Conservation (phyloP, 345 rosid genomes). For the Psidium guajava region DNA sequence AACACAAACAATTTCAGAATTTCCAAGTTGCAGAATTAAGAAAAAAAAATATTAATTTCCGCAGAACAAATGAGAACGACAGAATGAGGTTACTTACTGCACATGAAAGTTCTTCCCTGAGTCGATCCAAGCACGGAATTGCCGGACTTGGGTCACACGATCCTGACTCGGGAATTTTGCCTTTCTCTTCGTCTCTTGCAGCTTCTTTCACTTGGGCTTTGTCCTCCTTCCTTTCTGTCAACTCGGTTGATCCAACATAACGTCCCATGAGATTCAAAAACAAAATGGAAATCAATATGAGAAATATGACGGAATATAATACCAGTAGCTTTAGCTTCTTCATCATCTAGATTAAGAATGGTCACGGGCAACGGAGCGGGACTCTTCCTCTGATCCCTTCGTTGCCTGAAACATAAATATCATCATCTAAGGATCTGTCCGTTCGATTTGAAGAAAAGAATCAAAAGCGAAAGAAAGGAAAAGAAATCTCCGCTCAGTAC, state of each 20-base stretch:
- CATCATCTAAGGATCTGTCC: not conserved
- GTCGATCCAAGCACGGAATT: constrained; percentile 66
- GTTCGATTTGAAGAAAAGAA: not conserved
- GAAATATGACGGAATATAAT: not conserved
- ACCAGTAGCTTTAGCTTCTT: constrained; percentile 5
- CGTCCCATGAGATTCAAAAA: not conserved
- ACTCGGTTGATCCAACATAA: not conserved
- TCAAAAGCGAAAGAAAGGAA: not conserved
- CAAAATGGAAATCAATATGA: not conserved
- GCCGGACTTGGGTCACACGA: constrained; percentile 14
- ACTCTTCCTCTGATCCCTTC: constrained; percentile 41
- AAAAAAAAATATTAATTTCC: not conserved
- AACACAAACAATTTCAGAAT: not conserved
- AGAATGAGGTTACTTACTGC: constrained; percentile 40
- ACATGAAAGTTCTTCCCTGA: constrained; percentile 85
- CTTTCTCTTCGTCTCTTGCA: constrained; percentile 9
- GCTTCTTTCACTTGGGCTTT: not conserved
- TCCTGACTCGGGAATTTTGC: constrained; percentile 8
- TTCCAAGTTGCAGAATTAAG: not conserved
- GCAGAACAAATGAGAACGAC: not conserved
- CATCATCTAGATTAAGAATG: constrained; percentile 41
- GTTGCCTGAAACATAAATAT: constrained; percentile 31
- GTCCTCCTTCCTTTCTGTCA: not conserved
- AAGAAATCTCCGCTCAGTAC: constrained; percentile 9
- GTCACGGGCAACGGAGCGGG: constrained; percentile 24